These are phyloP conservation scores for Ajuga chamaepitys DNA, from an alignment of 257 asterid species.

Conservation along the genomic window DNA sequence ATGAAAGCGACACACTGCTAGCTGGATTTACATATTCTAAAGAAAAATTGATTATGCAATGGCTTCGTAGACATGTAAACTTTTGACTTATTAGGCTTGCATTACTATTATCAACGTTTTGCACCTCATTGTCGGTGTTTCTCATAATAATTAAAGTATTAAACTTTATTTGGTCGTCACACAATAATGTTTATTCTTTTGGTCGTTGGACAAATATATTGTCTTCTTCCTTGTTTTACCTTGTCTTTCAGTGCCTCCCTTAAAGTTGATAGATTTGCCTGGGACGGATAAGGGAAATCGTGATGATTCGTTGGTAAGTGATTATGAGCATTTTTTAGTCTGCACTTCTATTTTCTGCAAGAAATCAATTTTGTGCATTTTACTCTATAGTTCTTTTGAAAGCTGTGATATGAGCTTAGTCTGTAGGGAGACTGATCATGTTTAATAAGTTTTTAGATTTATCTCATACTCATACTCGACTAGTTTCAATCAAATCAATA, in stretches of 20 bases:
- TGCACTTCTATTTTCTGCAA: neutral
- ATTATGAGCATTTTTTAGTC: neutral
- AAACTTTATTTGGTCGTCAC: neutral
- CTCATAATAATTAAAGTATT: neutral
- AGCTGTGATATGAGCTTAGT: neutral
- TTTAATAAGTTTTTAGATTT: neutral
- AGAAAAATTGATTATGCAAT: neutral
- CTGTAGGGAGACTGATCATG: neutral
- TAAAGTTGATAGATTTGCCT: conserved; percentile 90
- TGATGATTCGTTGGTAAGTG: conserved; percentile 83
- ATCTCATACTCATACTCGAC: neutral
- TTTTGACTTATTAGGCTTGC: neutral
- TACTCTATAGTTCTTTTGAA: neutral
- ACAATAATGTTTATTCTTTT: neutral
- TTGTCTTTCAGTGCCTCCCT: conserved; percentile 66
- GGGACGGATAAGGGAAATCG: conserved; percentile 82
- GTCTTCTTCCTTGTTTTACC: conserved; percentile 7
- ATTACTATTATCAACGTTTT: neutral
- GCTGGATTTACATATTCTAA: neutral
- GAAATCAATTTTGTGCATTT: neutral
- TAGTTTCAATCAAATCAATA: neutral
- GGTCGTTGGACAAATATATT: neutral
- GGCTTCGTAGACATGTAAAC: neutral
- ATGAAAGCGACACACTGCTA: neutral
- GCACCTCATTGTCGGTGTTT: neutral